phyloP scores from a whole-genome alignment of 2,329 filamentous ascomycete species.

The Fusarium sp. region DNA sequence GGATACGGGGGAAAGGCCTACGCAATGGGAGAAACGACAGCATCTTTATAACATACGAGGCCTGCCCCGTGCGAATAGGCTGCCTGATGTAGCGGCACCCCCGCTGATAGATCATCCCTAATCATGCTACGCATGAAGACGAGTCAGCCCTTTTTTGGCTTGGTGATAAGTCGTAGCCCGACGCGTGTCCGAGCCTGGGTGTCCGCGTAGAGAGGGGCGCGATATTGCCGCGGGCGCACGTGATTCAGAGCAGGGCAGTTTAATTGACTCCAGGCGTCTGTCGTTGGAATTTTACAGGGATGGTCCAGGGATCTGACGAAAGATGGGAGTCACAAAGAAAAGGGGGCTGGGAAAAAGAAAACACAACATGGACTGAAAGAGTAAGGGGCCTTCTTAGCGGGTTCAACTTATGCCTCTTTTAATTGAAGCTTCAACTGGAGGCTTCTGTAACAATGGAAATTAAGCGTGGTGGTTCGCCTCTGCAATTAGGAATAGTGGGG shows the following conservation, averaged over 20 bases:
- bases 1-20: slow-evolving; percentile 2
- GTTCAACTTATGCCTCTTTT: slow-evolving; percentile 3
- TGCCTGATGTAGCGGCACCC: slow-evolving; percentile 42
- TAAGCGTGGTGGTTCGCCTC: slow-evolving; percentile 12
- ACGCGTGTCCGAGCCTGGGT: slow-evolving; percentile 26
- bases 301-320: neutral
- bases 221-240: slow-evolving; percentile 33
- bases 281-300: slow-evolving; percentile 18
- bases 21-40: slow-evolving; percentile 15
- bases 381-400: slow-evolving; percentile 30
- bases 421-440: slow-evolving; percentile 15
- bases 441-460: slow-evolving; percentile 17
- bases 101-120: slow-evolving; percentile 16
- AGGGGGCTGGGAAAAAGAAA: slow-evolving; percentile 24
- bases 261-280: slow-evolving; percentile 18
- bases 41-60: slow-evolving; percentile 45
- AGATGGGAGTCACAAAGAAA: slow-evolving; percentile 28
- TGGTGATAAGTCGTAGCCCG: slow-evolving; percentile 40
- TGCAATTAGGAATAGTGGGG: slow-evolving; percentile 24
- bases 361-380: slow-evolving; percentile 3
- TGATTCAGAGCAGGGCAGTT: slow-evolving; percentile 17
- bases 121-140: slow-evolving; percentile 31
- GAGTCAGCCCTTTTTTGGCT: slow-evolving; percentile 33
- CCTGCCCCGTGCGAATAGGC: slow-evolving; percentile 39
- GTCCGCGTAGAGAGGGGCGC: slow-evolving; percentile 29